Evolutionary conservation across 441 rosid genomes (phyloP), one percentile per base, ranked within the genome.

Genomic region (Isatis lusitanica): DNA sequence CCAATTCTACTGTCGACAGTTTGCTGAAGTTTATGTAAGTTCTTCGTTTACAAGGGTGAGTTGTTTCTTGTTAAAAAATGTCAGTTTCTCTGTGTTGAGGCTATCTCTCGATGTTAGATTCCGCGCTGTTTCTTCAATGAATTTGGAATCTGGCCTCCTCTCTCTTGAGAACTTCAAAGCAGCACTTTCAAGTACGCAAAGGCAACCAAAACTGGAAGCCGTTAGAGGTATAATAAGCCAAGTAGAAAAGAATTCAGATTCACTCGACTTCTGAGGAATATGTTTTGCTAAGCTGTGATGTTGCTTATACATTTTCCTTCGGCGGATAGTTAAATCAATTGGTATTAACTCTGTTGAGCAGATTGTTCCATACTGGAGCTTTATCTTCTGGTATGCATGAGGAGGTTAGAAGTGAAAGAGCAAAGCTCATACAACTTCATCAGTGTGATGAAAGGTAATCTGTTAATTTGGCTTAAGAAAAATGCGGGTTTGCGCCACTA

Each of bases 311-410:
- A 42, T 65, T 50, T 66, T 59, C 36, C 12, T 58, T 31, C 50
- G 28, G 43, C 10, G 58, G 7, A 57, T 47, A 12, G 30, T 46
- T 33, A 44, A 36, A 47, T 70, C 33, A 57, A 40, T 31, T 70
- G 42, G 50, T 50, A 42, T 51, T 6, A 36, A 59, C 46, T 60
- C 11, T 66, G 65, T 52, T 66, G 65, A 35, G 83, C 90, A 94
- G 98, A 93, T 83, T 92, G 99, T 85, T 91, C 99, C 38, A 56
- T 95, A 57, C 71, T 92, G 81, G 99, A 95, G 81, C 94, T 92
- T 63, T 95, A 91, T 82, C 71, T 95, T 72, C 85, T 95, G 58
- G 93, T 90, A 31, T 92, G 89, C 83, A 91, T 90, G 95, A 91
- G 84, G 82, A 86, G 97, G 68, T 71, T 92, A 82, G 99, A 95